Evolutionary conservation across 331 rosid species (phyloP).

Genomic region (Dryas integrifolia): DNA sequence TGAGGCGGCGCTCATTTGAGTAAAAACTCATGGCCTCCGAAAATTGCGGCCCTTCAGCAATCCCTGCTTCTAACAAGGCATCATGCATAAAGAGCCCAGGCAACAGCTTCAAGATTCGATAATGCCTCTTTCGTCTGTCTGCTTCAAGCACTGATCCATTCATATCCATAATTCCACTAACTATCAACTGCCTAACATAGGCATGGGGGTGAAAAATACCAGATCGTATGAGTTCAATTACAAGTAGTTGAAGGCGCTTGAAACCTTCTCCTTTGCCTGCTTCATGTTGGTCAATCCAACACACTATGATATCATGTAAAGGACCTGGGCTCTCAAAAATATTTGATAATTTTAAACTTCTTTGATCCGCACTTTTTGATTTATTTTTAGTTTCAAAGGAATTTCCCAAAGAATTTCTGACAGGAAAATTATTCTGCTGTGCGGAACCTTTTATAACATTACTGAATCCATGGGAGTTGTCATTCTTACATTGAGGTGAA

Average conservation of each 20-base stretch:
- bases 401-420: conserved; percentile 35
- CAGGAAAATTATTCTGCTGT: conserved; percentile 43
- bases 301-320: conserved; percentile 83
- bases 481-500: conserved; percentile 39
- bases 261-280: conserved; percentile 79
- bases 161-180: conserved; percentile 84
- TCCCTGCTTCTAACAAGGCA: conserved; percentile 65
- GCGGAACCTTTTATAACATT: conserved; percentile 39
- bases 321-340: conserved; percentile 91
- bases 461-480: conserved; percentile 32
- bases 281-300: conserved; percentile 99
- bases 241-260: conserved; percentile 72
- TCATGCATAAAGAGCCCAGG: conserved; percentile 60
- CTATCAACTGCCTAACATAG: conserved; percentile 91
- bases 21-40: conserved; percentile 61
- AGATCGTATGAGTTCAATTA: conserved; percentile 66
- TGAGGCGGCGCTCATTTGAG: conserved; percentile 73
- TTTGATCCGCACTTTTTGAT: conserved; percentile 36
- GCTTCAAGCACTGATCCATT: conserved; percentile 51
- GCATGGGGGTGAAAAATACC: conserved; percentile 89
- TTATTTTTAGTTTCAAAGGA: conserved; percentile 37
- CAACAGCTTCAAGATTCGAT: conserved; percentile 68
- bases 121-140: conserved; percentile 69
- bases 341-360: conserved; percentile 31
- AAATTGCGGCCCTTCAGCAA: conserved; percentile 62